Conservation (phyloP, 257 asterid species). For the Solanum sejunctum region DNA sequence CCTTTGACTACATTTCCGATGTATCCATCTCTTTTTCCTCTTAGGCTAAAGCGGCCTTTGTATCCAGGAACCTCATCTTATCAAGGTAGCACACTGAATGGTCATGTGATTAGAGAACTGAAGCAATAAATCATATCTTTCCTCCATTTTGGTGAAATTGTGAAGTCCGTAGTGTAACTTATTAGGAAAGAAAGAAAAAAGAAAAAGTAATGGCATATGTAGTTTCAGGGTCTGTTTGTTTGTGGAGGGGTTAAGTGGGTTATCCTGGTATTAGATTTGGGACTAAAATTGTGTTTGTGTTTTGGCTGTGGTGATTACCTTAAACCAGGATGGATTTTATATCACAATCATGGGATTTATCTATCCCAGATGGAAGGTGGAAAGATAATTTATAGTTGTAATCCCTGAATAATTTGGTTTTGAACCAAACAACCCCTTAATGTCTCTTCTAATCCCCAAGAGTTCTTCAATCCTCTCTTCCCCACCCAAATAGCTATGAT, state of each 20-base stretch:
- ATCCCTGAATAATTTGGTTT: background rate
- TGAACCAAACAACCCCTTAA: too few species aligned
- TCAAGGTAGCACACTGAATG: conserved; percentile 41
- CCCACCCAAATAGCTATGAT: background rate
- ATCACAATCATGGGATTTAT: background rate
- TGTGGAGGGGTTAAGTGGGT: background rate
- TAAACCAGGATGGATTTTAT: background rate
- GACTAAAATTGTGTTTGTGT: background rate
- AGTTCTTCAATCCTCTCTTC: background rate
- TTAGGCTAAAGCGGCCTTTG: conserved; percentile 91
- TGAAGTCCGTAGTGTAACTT: background rate
- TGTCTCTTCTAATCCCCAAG: background rate
- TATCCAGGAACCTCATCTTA: conserved; percentile 86
- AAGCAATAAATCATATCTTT: background rate
- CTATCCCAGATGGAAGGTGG: background rate
- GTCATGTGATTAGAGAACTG: background rate
- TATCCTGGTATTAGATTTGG: background rate
- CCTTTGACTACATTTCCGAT: conserved; percentile 95
- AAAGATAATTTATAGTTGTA: background rate
- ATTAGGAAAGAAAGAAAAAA: background rate
- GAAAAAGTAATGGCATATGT: background rate
- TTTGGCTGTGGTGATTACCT: background rate
- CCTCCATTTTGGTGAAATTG: background rate
- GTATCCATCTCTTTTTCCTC: conserved; percentile 88
- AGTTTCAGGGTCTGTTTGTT: background rate